Conservation (phyloP, 257 asterid species). For the Solanum sejunctum region DNA sequence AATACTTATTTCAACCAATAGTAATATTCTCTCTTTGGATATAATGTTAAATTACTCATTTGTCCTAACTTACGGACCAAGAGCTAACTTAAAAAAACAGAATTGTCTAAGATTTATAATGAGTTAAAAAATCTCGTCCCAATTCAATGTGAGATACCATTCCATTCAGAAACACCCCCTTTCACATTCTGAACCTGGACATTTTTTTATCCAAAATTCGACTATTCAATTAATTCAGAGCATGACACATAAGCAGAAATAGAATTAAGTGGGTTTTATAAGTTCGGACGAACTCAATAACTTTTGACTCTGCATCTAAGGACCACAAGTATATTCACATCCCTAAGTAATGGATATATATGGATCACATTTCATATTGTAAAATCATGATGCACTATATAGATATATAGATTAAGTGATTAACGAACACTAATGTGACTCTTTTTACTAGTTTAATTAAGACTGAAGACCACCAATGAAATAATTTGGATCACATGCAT, state of each 20-base stretch:
- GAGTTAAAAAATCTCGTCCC: neutral
- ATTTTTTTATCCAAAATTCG: rapidly evolving
- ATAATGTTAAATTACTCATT: neutral
- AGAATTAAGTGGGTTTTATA: no score
- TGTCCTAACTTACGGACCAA: no score
- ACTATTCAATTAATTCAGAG: no score
- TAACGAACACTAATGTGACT: neutral
- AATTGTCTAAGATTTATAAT: no score
- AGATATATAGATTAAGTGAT: neutral
- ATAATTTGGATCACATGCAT: neutral
- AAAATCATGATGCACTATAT: neutral
- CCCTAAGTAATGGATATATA: neutral
- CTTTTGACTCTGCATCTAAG: neutral
- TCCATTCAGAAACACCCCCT: no score
- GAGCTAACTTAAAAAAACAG: no score
- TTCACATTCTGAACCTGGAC: no score
- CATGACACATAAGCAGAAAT: neutral
- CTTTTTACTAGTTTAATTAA: neutral
- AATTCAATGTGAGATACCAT: no score
- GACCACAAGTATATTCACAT: neutral
- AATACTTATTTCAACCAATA: neutral
- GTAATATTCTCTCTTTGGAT: no score
- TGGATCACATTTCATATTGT: neutral
- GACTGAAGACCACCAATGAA: neutral
- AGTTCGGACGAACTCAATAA: no score